A percentile compares a stretch with the other conserved stretches of the same genome.
These are phyloP conservation scores for Cordyceps cateniannulata DNA, from an alignment of 2,329 filamentous ascomycete genomes.

Conservation along the genomic window DNA sequence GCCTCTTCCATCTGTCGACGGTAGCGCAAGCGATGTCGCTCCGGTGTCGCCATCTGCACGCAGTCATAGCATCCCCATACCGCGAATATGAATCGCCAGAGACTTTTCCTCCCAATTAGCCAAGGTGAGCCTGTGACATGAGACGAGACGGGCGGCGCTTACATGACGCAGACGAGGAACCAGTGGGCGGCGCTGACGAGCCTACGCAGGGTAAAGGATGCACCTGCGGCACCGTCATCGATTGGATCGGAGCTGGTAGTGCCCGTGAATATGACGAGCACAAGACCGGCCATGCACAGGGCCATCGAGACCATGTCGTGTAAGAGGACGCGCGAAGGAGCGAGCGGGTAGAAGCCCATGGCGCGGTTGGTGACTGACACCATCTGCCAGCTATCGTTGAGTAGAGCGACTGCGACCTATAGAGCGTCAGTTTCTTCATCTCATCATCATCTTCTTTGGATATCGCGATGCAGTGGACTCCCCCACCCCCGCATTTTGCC, in stretches of 20 bases:
- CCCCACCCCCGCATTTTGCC: constrained; percentile 8
- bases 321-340: constrained; percentile 23
- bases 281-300: constrained; percentile 27
- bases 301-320: constrained; percentile 29
- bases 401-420: constrained; percentile 26
- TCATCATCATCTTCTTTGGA: not conserved
- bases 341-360: constrained; percentile 21
- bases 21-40: not conserved
- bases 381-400: constrained; percentile 33
- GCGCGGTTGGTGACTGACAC: constrained; percentile 23
- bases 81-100: constrained; percentile 23
- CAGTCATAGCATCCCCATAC: constrained; percentile 25
- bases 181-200: constrained; percentile 9
- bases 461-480: too few relatives aligned
- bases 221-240: constrained; percentile 5
- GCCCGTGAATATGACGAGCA: constrained; percentile 27
- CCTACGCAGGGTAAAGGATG: constrained; percentile 5
- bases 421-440: not conserved
- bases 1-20: constrained; percentile 10
- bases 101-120: constrained; percentile 14
- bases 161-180: constrained; percentile 19
- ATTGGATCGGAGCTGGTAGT: not conserved
- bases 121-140: not conserved
- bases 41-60: not conserved
- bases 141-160: constrained; percentile 11